phyloP scores from a whole-genome alignment of 108 stramenopile genomes.

The Epithemia pelagica region DNA sequence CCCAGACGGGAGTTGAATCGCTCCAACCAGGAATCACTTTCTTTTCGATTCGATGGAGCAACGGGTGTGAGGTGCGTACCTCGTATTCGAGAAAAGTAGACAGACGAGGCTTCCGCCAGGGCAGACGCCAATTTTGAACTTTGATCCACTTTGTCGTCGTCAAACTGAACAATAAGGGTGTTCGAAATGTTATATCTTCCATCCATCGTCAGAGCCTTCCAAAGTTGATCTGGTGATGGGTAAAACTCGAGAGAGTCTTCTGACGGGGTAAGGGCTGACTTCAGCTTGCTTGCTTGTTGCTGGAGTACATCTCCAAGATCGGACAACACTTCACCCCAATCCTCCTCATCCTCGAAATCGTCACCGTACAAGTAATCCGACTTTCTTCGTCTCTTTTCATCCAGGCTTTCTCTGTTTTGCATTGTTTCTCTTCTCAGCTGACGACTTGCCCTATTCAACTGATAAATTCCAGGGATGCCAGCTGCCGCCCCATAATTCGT shows the following conservation, averaged over 20 bases:
- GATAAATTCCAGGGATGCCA: conserved; percentile 40
- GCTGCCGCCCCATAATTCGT: conserved; percentile 49
- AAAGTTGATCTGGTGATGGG: conserved; percentile 67
- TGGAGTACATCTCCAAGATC: conserved; percentile 35
- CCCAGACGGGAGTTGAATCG: background rate
- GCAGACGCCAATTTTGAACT: conserved; percentile 54
- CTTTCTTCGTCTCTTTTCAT: conserved; percentile 2
- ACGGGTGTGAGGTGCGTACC: conserved; percentile 79
- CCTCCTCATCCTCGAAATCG: conserved; percentile 46
- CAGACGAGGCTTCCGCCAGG: conserved; percentile 25
- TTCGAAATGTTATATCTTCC: conserved; percentile 39
- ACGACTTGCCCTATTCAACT: conserved; percentile 25
- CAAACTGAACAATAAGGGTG: conserved; percentile 80
- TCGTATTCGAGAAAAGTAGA: conserved; percentile 71
- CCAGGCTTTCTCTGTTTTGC: conserved; percentile 9
- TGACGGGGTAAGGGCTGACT: conserved; percentile 53
- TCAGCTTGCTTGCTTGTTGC: conserved; percentile 35
- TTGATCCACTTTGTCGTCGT: conserved; percentile 73
- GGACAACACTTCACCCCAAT: conserved; percentile 57
- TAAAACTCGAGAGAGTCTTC: conserved; percentile 61
- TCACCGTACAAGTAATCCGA: conserved; percentile 3
- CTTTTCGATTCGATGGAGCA: background rate
- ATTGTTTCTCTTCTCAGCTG: conserved; percentile 7
- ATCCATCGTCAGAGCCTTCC: conserved; percentile 46
- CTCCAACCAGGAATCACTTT: background rate